Evolutionary conservation across 2,329 filamentous ascomycete species (phyloP).

Genomic region (Cercospora zeina): DNA sequence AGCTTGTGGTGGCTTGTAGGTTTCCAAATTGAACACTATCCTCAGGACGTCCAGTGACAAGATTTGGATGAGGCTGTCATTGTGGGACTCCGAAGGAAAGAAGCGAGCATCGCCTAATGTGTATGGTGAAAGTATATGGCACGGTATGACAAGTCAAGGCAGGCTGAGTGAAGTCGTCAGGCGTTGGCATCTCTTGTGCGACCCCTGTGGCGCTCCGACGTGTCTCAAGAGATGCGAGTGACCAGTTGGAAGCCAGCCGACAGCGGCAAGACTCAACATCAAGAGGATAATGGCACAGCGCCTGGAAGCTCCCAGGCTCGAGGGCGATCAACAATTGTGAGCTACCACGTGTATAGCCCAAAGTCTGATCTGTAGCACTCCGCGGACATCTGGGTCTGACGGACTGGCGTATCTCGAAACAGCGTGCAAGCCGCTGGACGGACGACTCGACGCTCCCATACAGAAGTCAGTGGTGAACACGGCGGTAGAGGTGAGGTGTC

Average conservation of each 20-base stretch:
- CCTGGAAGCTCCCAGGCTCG: background rate
- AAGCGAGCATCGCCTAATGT: constrained; percentile 1
- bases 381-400: constrained; percentile 9
- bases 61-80: background rate
- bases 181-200: constrained; percentile 10
- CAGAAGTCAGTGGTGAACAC: background rate
- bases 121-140: constrained; percentile 3
- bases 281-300: too few relatives aligned
- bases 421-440: background rate
- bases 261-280: background rate
- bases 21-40: background rate
- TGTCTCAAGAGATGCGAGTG: constrained; percentile 8
- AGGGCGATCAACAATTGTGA: background rate
- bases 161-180: constrained; percentile 7
- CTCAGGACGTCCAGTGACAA: background rate
- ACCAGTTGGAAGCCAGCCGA: background rate
- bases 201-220: constrained; percentile 7
- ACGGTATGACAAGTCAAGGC: constrained; percentile 1
- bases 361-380: background rate
- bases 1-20: constrained; percentile 30
- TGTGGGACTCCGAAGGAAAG: constrained; percentile 1
- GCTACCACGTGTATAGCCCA: background rate
- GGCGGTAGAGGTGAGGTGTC: constrained; percentile 5
- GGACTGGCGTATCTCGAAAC: background rate
- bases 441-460: background rate